Evolutionary conservation across 2,329 filamentous ascomycete genomes (phyloP).

Genomic region (Dactylellina parvicollis): DNA sequence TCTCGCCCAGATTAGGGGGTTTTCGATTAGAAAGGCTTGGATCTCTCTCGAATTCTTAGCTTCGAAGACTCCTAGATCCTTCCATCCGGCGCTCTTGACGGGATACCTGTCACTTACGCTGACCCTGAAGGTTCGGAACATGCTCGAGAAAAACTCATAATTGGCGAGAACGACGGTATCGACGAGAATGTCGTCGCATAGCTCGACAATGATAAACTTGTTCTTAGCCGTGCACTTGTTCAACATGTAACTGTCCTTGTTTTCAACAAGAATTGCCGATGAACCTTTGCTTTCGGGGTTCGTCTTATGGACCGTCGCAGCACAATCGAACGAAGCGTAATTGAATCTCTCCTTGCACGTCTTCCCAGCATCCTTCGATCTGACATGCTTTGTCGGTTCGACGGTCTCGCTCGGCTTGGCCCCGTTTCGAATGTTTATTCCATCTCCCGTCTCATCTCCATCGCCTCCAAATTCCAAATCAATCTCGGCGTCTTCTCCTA

Average conservation of each 20-base stretch:
- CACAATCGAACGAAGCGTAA: constrained; percentile 96
- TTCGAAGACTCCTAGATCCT: constrained; percentile 84
- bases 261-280: constrained; percentile 89
- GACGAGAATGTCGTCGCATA: constrained; percentile 85
- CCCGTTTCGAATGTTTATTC: constrained; percentile 55
- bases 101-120: constrained; percentile 96
- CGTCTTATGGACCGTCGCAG: constrained; percentile 90
- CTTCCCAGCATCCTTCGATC: constrained; percentile 88
- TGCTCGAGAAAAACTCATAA: constrained; percentile 98
- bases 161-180: constrained; percentile 98
- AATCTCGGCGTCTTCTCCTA: constrained; percentile 91
- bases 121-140: constrained; percentile 88
- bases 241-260: constrained; percentile 98
- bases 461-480: constrained; percentile 72
- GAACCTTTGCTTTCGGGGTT: constrained; percentile 86
- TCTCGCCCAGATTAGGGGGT: constrained; percentile 93
- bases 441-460: constrained; percentile 57
- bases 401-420: constrained; percentile 56
- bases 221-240: constrained; percentile 86
- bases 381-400: constrained; percentile 58
- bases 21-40: constrained; percentile 91
- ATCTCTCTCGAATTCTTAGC: constrained; percentile 92
- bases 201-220: constrained; percentile 93
- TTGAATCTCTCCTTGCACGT: constrained; percentile 98
- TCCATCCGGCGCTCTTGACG: constrained; percentile 91